Conservation (phyloP, 176 grass and related monocot genomes). For the Rhynchospora breviuscula region DNA sequence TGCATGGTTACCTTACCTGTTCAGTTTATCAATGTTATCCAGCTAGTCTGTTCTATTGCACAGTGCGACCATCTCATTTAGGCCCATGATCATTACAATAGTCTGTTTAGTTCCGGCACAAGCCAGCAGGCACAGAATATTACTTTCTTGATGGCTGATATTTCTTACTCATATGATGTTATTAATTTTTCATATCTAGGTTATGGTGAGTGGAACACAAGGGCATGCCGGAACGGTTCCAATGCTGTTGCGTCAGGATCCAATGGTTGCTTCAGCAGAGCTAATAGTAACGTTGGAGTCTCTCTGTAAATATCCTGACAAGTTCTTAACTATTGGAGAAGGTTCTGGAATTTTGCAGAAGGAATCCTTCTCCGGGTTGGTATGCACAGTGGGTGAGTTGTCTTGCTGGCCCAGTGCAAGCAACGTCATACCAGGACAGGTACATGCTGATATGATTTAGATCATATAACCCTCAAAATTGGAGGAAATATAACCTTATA, state of each 20-base stretch:
- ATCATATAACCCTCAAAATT: not conserved
- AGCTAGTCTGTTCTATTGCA: not conserved
- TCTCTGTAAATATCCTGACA: slow-evolving; percentile 71
- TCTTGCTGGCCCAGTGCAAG: slow-evolving; percentile 87
- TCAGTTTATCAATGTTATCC: not conserved
- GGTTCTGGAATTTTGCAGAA: slow-evolving; percentile 50
- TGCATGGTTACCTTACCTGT: not conserved
- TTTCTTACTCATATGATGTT: not conserved
- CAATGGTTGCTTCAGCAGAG: slow-evolving; percentile 90
- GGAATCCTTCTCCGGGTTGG: slow-evolving; percentile 68
- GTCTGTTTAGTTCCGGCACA: not conserved
- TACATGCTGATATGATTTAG: slow-evolving; percentile 2
- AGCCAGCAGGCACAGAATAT: not conserved
- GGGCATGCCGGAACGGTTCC: slow-evolving; percentile 94
- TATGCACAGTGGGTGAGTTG: slow-evolving; percentile 90
- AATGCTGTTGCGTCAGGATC: slow-evolving; percentile 90
- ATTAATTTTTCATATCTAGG: slow-evolving; percentile 30
- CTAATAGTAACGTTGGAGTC: slow-evolving; percentile 76
- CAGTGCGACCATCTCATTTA: not conserved
- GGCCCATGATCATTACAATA: not conserved
- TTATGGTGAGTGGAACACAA: slow-evolving; percentile 74
- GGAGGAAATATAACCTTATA: not conserved
- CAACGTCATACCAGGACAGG: slow-evolving; percentile 95
- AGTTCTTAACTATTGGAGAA: slow-evolving; percentile 47
- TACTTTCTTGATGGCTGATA: not conserved